Evolutionary conservation across 2,329 filamentous ascomycete species (phyloP), one percentile per base, ranked within the genome.

Genomic region (Hymenoscyphus albidus): DNA sequence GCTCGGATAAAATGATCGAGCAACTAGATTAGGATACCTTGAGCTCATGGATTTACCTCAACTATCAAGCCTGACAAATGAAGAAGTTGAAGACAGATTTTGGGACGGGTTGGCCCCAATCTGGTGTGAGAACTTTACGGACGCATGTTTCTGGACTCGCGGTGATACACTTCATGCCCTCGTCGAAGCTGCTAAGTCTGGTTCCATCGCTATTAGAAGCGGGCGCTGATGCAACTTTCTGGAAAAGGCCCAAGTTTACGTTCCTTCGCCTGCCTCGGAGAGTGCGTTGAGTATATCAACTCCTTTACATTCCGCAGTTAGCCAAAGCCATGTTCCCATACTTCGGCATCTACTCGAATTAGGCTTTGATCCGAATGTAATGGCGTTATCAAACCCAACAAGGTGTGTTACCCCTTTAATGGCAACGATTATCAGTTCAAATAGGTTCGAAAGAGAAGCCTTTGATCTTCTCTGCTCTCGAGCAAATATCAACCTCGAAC

Each of bases 371-470:
- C 66, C 68, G 3, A 70, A 70, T 35, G 59, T 61, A 13, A 66
- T 70, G 66, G 66, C 69, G 9, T 32, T 70, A 6, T 61, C 65
- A 48, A 67, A 67, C 31, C 67, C 66, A 48, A 68, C 66, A 16
- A 63, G 66, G 18, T 70, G 66, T 40, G 60, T 69, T 40, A 69
- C 66, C 10, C 67, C 67, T 39, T 31, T 67, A 0, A 70, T 70
- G 69, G 63, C 64, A 40, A 68, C 65, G 4, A 61, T 69, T 32
- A 59, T 69, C 27, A 61, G 66, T 18, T 48, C 48, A 27, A n/a
- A 31, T 31, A 27, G 27, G 5, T 69, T 67, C 58, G 63, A 68
- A 9, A 59, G 61, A 39, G 54, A 55, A 27, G 62, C 58, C n/a
- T 69, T 69, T 51, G 60, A 68, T 22, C 38, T 62, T n/a, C 61